A percentile compares a stretch with the other conserved stretches of the same genome.
These are phyloP conservation scores for Stachybotrys echinatus DNA, from an alignment of 2,329 filamentous ascomycete species.

Conservation along the genomic window DNA sequence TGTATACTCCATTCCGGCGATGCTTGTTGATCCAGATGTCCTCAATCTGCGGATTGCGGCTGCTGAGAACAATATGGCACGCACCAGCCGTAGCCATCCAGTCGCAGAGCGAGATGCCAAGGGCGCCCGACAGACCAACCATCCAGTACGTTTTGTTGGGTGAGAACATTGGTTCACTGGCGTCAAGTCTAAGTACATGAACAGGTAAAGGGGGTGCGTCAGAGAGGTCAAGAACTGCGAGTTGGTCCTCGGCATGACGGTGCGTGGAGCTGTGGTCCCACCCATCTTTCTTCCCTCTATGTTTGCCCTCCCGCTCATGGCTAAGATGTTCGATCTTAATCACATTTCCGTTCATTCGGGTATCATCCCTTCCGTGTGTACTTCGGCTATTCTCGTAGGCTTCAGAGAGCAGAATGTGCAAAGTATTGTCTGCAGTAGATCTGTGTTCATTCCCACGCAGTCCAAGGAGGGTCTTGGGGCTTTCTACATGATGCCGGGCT, in stretches of 20 bases:
- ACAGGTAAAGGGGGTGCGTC: not conserved
- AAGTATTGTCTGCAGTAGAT: no score
- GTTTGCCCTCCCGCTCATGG: no score
- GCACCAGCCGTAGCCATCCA: not conserved
- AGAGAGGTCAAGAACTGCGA: not conserved
- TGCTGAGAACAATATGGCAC: not conserved
- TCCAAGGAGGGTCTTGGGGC: no score
- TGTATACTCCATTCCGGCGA: not conserved
- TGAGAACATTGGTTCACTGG: not conserved
- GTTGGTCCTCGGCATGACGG: not conserved
- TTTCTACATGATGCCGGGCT: no score
- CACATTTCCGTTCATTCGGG: no score
- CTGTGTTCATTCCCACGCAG: no score
- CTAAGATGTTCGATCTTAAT: no score
- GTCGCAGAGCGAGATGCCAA: not conserved
- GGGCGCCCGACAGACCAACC: not conserved
- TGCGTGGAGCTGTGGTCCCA: no score
- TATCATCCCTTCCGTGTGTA: no score
- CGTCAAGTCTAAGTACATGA: not conserved
- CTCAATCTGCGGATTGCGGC: not conserved
- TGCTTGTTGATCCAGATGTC: not conserved
- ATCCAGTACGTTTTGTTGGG: not conserved
- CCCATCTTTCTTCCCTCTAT: no score
- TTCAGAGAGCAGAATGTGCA: no score
- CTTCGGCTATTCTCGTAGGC: no score